Base-by-base conservation (phyloP, 2,329 filamentous ascomycete genomes). In the Tricladium varicosporioides region DNA sequence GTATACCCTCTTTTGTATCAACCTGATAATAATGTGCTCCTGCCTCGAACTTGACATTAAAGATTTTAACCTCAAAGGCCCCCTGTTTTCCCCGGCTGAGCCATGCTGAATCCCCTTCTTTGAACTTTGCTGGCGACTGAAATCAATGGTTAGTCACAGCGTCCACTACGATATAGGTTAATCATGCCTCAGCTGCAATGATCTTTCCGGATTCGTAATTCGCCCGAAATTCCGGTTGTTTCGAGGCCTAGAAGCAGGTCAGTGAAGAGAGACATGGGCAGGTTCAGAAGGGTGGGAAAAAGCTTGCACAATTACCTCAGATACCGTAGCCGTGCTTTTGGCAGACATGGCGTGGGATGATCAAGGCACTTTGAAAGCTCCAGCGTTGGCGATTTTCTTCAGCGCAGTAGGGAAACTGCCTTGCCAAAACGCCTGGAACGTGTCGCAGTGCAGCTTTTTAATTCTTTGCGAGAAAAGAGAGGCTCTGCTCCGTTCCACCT, bases 21-120 rank as follows among this genome's bases (percentile, higher is more conserved):
- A 61, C 27, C 27, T 57, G 53, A 45, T 61, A 59, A 10, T 52
- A 14, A 15, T 45, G 56, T 15, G 47, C 52, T 42, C 42, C 54
- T 8, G 36, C 16, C 14, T 47, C 42, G 22, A 32, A 45, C n/a
- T 18, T 50, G 32, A 13, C 15, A 31, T 16, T 10, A 13, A 3
- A 31, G 18, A 54, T 49, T 14, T 46, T 31, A 22, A 53, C 51
- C 32, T 19, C 31, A n/a, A 53, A 48, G 7, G 43, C 48, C 3
- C 45, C 33, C n/a, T n/a, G n/a, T n/a, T n/a, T n/a, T n/a, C n/a
- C n/a, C n/a, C n/a, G n/a, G n/a, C 11, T 33, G 7, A 54, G 36
- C 19, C 18, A 44, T 14, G 32, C 52, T 9, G 2, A 5, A 14
- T 48, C 14, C 8, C 14, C 19, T 5, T 43, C 32, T 3, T 44